These are phyloP conservation scores for Starmerella stigmatis DNA, from an alignment of 805 yeast genomes.

Conservation along the genomic window DNA sequence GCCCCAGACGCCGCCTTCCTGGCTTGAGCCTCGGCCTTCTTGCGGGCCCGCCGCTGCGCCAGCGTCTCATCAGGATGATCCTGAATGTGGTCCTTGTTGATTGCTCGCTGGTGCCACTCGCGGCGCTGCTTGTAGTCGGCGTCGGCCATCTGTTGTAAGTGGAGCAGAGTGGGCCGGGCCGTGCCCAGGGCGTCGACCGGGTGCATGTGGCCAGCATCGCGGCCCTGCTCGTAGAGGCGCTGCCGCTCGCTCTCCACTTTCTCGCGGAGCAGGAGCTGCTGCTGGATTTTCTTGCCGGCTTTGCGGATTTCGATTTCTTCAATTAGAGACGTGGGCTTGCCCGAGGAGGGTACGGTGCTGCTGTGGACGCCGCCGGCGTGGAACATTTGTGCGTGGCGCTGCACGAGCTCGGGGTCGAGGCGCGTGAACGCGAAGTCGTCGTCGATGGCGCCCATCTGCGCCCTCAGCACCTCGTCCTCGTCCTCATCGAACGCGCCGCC, in stretches of 20 bases:
- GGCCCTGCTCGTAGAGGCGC: slow-evolving; percentile 12
- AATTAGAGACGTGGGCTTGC: slow-evolving; percentile 29
- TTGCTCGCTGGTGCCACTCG: slow-evolving; percentile 23
- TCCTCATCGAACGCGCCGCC: slow-evolving; percentile 17
- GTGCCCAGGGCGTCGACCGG: slow-evolving; percentile 25
- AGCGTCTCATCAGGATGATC: slow-evolving; percentile 27
- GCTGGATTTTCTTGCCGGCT: slow-evolving; percentile 27
- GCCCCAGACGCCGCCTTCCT: neutral
- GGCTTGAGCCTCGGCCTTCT: slow-evolving; percentile 18
- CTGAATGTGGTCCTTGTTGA: slow-evolving; percentile 15
- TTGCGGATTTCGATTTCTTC: slow-evolving; percentile 33
- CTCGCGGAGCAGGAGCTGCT: slow-evolving; percentile 24
- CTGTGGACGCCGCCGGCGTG: slow-evolving; percentile 24
- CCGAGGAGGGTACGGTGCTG: slow-evolving; percentile 13
- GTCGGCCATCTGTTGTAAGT: slow-evolving; percentile 28
- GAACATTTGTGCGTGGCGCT: slow-evolving; percentile 24
- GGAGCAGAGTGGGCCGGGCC: slow-evolving; percentile 26
- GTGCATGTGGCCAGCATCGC: slow-evolving; percentile 14
- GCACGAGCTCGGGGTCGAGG: slow-evolving; percentile 25
- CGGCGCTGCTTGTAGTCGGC: slow-evolving; percentile 26
- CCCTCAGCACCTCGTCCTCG: slow-evolving; percentile 7
- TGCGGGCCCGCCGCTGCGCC: slow-evolving; percentile 27
- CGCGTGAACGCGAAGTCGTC: slow-evolving; percentile 27
- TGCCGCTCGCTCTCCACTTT: slow-evolving; percentile 20
- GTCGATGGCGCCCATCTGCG: slow-evolving; percentile 16